Base-by-base conservation (phyloP, 108 stramenopile genomes). In the Cyclostephanos tholiformis region DNA sequence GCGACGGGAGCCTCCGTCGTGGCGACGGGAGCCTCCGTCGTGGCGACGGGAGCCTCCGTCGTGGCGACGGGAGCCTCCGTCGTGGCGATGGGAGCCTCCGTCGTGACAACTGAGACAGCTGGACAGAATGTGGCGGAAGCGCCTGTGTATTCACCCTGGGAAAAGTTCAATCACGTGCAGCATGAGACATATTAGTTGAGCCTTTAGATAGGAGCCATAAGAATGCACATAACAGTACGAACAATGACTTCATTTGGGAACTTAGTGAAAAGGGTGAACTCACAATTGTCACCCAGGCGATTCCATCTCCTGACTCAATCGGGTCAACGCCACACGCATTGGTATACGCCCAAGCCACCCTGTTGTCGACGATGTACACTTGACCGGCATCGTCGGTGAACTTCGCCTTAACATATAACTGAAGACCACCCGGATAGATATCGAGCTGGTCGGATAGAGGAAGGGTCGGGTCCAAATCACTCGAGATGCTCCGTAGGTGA, bases 311-410 rank as follows among this genome's bases (percentile, higher is more conserved):
- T 41, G 39, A 51, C 56, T 74, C 72, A 8, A 73, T 25, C 13
- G 73, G 59, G 39, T 63, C 30, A n/a, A 26, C 65, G 22, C 57
- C 63, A 43, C 79, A 80, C 19, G 25, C 61, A 25, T 59, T 69
- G 25, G 72, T 74, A 48, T 69, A 80, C n/a, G 19, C 48, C 79
- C 79, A 80, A 23, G 67, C 56, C 4, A 67, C 27, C n/a, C 68
- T 26, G 65, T 73, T 74, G 29, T 19, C 38, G 10, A 46, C 23
- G 32, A 80, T 63, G 14, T 20, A 26, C 14, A 61, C 60, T 27
- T 46, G 68, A 36, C 68, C 67, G 1, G 41, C 55, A 20, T 39
- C 64, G 3, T 56, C 55, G 3, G 49, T 56, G 16, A 38, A 22
- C 36, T 36, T 53, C 7, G 53, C 72, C 27, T 61, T 43, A 11